Conservation (phyloP, 1,139 yeast genomes). For the Kluyveromyces sp. region DNA sequence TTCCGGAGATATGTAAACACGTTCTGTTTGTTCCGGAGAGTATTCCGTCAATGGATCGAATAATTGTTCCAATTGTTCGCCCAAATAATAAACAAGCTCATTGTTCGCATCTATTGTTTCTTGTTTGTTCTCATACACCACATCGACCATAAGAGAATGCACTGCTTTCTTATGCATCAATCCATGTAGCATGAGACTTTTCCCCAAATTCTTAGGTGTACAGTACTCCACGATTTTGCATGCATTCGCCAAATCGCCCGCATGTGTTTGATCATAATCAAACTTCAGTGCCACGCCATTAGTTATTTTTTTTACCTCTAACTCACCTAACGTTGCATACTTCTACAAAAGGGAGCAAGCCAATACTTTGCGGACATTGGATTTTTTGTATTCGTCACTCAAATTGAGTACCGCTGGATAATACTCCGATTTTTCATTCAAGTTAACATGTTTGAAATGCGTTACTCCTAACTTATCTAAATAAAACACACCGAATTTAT, state of each 20-base stretch:
- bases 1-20: constrained; percentile 43
- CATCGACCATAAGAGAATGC: constrained; percentile 57
- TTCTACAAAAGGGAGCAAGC: constrained; percentile 70
- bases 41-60: constrained; percentile 88
- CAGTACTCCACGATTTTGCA: constrained; percentile 42
- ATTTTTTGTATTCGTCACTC: constrained; percentile 38
- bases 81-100: constrained; percentile 62
- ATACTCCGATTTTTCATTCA: constrained; percentile 57
- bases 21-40: constrained; percentile 79
- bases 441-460: constrained; percentile 51
- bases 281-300: constrained; percentile 16
- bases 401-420: constrained; percentile 76
- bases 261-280: constrained; percentile 31
- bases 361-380: constrained; percentile 63
- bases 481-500: constrained; percentile 50
- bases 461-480: constrained; percentile 67
- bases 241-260: constrained; percentile 74
- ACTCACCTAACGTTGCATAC: constrained; percentile 44
- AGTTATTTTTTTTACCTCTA: constrained; percentile 17
- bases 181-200: constrained; percentile 45
- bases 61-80: constrained; percentile 78
- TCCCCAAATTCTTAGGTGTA: constrained; percentile 53
- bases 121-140: constrained; percentile 55
- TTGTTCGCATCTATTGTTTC: constrained; percentile 58
- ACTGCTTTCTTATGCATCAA: constrained; percentile 48